Conservation (phyloP, 495 filamentous ascomycete genomes). For the Eremomyces bilateralis region DNA sequence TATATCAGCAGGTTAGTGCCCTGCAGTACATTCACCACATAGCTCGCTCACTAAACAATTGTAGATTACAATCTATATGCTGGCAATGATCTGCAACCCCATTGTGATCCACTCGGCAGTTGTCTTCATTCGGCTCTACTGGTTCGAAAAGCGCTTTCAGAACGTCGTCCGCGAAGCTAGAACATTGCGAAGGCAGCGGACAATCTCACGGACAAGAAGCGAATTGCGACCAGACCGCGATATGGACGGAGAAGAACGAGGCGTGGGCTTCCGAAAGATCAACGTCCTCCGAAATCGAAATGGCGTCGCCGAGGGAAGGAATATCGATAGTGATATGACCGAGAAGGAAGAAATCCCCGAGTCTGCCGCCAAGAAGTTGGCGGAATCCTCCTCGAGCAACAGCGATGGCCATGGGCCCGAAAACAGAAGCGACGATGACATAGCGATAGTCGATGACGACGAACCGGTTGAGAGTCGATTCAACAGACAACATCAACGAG, state of each 20-base stretch:
- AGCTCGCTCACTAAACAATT: no score
- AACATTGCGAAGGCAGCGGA: constrained; percentile 29
- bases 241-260: constrained; percentile 30
- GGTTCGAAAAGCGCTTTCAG: constrained; percentile 92
- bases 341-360: constrained; percentile 24
- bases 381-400: constrained; percentile 8
- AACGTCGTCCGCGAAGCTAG: constrained; percentile 42
- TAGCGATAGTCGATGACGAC: constrained; percentile 1
- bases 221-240: constrained; percentile 15
- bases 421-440: constrained; percentile 7
- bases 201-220: constrained; percentile 33
- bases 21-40: not conserved
- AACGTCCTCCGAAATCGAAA: constrained; percentile 38
- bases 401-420: constrained; percentile 8
- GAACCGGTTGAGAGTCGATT: constrained; percentile 4
- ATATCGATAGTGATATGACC: constrained; percentile 19
- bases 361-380: constrained; percentile 4
- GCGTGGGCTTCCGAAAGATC: constrained; percentile 51
- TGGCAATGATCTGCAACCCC: constrained; percentile 43
- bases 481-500: no score
- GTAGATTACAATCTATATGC: constrained; percentile 26
- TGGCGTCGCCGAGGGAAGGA: not conserved
- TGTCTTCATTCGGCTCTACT: constrained; percentile 81
- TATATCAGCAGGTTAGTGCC: constrained; percentile 43
- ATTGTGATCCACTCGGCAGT: constrained; percentile 77